These are phyloP conservation scores for Plasmodium vinckei DNA, from an alignment of 169 alveolate genomes.

Conservation along the genomic window DNA sequence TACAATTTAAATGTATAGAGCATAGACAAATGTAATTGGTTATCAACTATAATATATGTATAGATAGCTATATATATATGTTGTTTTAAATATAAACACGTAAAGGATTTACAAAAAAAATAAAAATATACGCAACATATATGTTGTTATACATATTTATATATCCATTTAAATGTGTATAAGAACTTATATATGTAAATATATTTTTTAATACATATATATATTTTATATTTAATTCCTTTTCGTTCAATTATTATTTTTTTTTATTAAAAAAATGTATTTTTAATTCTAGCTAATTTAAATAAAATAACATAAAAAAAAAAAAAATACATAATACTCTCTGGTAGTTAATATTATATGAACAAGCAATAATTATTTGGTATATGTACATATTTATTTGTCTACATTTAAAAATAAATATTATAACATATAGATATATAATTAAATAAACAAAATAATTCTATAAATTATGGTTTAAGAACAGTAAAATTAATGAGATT, in stretches of 20 bases:
- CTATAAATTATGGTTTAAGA: background rate
- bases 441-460: background rate
- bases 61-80: background rate
- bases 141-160: background rate
- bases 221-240: background rate
- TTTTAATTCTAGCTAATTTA: conserved; percentile 13
- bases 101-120: background rate
- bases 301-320: background rate
- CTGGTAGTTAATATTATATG: conserved; percentile 11
- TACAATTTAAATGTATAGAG: too few relatives aligned
- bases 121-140: background rate
- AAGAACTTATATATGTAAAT: background rate
- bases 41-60: background rate
- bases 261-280: background rate
- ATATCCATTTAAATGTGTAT: background rate
- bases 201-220: background rate
- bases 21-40: too few relatives aligned
- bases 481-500: background rate
- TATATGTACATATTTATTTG: background rate
- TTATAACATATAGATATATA: background rate
- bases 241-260: background rate
- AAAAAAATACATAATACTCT: conserved; percentile 19
- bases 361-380: too few relatives aligned
- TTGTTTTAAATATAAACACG: background rate
- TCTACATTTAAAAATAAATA: too few relatives aligned